These are phyloP conservation scores for Colletotrichum spinosum DNA, from an alignment of 2,329 filamentous ascomycete genomes.

Conservation along the genomic window DNA sequence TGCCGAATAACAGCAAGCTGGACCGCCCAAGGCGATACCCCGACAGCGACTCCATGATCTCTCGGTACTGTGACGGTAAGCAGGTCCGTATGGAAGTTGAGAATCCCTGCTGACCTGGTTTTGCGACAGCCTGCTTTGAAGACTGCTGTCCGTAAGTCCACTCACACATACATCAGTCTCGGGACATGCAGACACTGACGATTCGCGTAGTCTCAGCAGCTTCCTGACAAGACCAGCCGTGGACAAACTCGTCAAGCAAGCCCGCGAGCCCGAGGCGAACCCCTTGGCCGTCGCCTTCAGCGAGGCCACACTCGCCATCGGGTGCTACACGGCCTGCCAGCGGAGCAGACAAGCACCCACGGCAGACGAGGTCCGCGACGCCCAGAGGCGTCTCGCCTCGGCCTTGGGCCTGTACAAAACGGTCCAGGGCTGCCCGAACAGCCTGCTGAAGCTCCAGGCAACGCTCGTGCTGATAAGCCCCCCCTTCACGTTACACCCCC, in stretches of 20 bases:
- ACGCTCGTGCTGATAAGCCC: conserved; percentile 9
- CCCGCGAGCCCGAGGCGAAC: background rate
- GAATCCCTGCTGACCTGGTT: background rate
- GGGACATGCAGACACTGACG: background rate
- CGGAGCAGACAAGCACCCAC: background rate
- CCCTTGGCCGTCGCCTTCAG: background rate
- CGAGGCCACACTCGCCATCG: conserved; percentile 17
- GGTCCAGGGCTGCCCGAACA: conserved; percentile 7
- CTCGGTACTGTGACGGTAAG: conserved; percentile 26
- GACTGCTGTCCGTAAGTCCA: conserved; percentile 26
- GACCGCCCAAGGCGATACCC: background rate
- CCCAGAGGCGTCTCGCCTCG: conserved; percentile 6
- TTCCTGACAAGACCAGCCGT: conserved; percentile 22
- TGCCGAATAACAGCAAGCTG: background rate
- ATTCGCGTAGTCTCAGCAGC: background rate
- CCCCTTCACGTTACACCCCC: background rate
- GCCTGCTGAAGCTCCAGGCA: conserved; percentile 21
- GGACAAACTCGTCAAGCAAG: conserved; percentile 9
- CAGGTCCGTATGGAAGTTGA: background rate
- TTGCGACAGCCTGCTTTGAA: conserved; percentile 19
- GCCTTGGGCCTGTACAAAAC: background rate
- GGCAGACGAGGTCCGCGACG: background rate
- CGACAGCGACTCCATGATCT: conserved; percentile 8
- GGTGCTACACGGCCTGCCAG: conserved; percentile 11
- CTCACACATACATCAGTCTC: background rate